Percentiles rank a stretch among this genome's conserved stretches.
phyloP scores from a whole-genome alignment of 2,329 filamentous ascomycete genomes.

The Colletotrichum sp. region DNA sequence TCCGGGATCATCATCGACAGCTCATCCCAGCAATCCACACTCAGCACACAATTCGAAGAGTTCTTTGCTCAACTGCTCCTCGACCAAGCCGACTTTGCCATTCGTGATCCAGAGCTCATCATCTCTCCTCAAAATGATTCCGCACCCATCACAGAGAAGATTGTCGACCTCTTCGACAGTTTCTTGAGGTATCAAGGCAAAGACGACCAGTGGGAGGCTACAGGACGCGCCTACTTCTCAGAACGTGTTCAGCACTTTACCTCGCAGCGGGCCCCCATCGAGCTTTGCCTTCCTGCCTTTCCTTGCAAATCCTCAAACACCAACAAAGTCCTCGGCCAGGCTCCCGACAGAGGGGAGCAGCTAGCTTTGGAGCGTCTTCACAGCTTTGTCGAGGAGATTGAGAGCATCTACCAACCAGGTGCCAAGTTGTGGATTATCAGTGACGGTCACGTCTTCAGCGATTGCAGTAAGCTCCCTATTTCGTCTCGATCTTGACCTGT shows the following conservation, averaged over 20 bases:
- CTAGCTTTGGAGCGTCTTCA: conserved; percentile 35
- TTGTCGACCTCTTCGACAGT: conserved; percentile 26
- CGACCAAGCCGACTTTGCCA: conserved; percentile 14
- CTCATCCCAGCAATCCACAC: neutral
- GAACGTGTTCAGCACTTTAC: conserved; percentile 27
- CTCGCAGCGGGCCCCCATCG: conserved; percentile 21
- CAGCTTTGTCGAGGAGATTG: conserved; percentile 31
- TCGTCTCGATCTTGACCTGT: rapidly evolving
- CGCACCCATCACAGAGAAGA: neutral
- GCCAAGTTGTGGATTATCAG: conserved; percentile 41
- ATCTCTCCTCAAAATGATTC: neutral
- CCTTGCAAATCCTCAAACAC: conserved; percentile 43
- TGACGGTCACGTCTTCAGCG: conserved; percentile 44
- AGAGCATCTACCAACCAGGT: conserved; percentile 34
- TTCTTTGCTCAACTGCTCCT: conserved; percentile 11
- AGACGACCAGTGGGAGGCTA: conserved; percentile 26
- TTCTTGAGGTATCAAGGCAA: conserved; percentile 25
- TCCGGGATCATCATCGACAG: conserved; percentile 1
- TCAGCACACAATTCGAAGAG: neutral
- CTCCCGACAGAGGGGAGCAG: conserved; percentile 38
- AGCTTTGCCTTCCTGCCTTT: conserved; percentile 40
- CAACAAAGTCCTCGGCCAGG: conserved; percentile 34
- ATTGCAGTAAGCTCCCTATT: conserved; percentile 38
- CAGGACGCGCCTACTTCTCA: conserved; percentile 26
- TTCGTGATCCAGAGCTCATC: neutral